Base-by-base conservation (phyloP, 176 grass and related monocot genomes). In the Ensete ventricosum region DNA sequence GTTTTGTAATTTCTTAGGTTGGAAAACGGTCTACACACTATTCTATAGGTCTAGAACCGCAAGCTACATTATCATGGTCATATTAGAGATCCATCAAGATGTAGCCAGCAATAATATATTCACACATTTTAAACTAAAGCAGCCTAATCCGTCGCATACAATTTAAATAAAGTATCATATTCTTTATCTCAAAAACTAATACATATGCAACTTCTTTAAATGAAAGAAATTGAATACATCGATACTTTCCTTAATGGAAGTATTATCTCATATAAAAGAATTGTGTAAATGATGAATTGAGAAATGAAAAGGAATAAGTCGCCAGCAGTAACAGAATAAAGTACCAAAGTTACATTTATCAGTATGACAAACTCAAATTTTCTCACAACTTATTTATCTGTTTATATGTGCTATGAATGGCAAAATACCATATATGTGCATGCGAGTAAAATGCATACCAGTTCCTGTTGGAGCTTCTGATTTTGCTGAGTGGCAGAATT, bases 401-500 rank as follows among this genome's bases (percentile, higher is more conserved):
- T 17, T 17, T n/a, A 62, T 17, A 62, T 62, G 13, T 17, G 17
- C 11, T 50, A 48, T 69, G 29, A 50, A 16, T 49, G 17, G 34
- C 34, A 43, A 43, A 43, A 43, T 50, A 50, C 16, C 14, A 21
- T n/a, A 63, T 9, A 20, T 48, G 21, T 77, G 19, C 8, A 77
- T 9, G 6, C 14, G 53, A 64, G 11, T 9, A 48, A 70, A 49
- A 55, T 85, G 59, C 81, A 76, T 94, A 99, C 95, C 80, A 99
- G 76, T 78, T 99, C 95, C 80, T 99, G 86, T 9, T 73, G 80
- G 29, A 99, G 84, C 78, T 99, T 99, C 86, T 94, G 87, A 72
- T 91, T 99, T 81, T 91, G 88, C 88, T 99, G 80, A 82, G 89
- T 62, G 54, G 88, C 90, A 73, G 73, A 82, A 75, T 82, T 89